These are phyloP conservation scores for Daldinia vernicosa DNA, from an alignment of 495 filamentous ascomycete genomes.

Conservation along the genomic window DNA sequence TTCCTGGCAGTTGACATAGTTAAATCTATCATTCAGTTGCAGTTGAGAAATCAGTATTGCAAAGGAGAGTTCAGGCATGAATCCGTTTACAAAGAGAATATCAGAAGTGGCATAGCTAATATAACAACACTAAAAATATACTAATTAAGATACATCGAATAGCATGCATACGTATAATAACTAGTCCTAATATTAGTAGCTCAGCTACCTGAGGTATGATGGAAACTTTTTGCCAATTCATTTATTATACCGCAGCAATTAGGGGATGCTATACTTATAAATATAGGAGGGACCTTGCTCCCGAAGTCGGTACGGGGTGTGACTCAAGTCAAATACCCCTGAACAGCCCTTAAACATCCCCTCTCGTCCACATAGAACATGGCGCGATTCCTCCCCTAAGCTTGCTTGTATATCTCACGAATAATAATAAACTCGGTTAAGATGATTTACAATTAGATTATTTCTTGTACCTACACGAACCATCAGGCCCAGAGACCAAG, in stretches of 20 bases:
- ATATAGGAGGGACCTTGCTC: neutral
- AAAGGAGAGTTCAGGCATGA: neutral
- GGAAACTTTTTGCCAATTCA: no score
- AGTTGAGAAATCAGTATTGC: neutral
- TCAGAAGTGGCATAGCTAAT: neutral
- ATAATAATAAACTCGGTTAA: neutral
- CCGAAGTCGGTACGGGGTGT: slow-evolving; percentile 22
- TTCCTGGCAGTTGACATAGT: neutral
- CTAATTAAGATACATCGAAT: no score
- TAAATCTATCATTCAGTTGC: neutral
- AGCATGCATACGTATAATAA: no score
- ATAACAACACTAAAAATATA: no score
- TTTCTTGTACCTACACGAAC: neutral
- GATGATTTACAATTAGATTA: neutral
- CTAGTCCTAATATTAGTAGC: neutral
- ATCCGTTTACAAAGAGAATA: neutral
- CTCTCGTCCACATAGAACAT: slow-evolving; percentile 7
- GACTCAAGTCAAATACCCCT: slow-evolving; percentile 25
- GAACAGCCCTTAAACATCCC: slow-evolving; percentile 17
- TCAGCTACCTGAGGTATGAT: neutral
- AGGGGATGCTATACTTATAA: neutral
- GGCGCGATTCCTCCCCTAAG: neutral
- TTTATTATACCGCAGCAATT: neutral
- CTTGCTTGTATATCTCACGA: no score
- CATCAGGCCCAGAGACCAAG: neutral